Base-by-base conservation (phyloP, 2,329 filamentous ascomycete species). In the Botrytis tulipae region DNA sequence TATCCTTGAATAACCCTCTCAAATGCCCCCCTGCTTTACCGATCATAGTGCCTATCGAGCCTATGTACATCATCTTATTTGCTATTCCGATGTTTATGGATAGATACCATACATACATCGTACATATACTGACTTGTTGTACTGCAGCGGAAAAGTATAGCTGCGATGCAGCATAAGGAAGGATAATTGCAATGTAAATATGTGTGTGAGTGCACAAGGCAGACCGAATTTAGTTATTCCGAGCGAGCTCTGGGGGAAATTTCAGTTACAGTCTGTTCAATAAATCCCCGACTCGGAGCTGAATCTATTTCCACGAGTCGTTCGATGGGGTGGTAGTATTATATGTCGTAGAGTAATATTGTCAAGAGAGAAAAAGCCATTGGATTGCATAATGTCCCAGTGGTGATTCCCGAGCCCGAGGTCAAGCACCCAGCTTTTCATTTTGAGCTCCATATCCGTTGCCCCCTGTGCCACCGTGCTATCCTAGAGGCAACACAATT, bases 251-350 rank as follows among this genome's bases (percentile, higher is more conserved):
- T 59, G 29, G 32, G 25, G 44, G 32, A 35, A 42, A 20, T 32
- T 29, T 66, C 40, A 40, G 60, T 40, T 16, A 25, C 59, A 42
- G 37, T 25, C 25, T 22, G 6, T 42, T n/a, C 46, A 54, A 32
- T 14, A 67, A 46, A 57, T 46, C 32, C 40, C 42, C 70, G 61
- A 44, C n/a, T 67, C 61, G 70, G 70, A 59, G 70, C 70, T 72
- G 70, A 72, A 72, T 29, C 22, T 20, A n/a, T 67, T 48, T 72
- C 46, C 70, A 72, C 70, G 60, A 72, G 22, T 48, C 61, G 60
- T 37, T 68, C 35, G 25, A 42, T 57, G 65, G 14, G 14, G 48
- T 68, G 65, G 65, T 68, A 57, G 65, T 42, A 42, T 57, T 40
- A 16, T 57, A 42, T 40, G 48, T 42, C 48, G 65, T 68, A 42